Base-by-base conservation (phyloP, 2,329 filamentous ascomycete genomes). In the Microsporum audouinii region DNA sequence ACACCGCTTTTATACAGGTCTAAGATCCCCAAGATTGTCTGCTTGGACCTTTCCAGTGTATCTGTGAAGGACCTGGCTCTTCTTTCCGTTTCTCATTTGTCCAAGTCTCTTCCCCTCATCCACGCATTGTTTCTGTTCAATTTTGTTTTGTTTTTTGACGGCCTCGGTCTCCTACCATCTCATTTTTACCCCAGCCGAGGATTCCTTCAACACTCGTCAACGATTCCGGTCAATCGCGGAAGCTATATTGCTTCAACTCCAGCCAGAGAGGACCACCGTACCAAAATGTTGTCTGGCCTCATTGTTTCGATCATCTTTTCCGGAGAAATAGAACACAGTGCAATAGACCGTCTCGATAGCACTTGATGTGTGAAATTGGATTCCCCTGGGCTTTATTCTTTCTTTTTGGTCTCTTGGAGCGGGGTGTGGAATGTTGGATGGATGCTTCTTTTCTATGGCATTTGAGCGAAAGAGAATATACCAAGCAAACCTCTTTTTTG, bases 381-480 rank as follows among this genome's bases (percentile, higher is more conserved):
- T 34, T 34, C 14, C 33, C 51, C 5, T 36, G 51, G 29, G 51
- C 17, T 55, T 53, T 34, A 55, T 55, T 34, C 51, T 34, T 36
- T 31, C 27, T 51, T 55, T 55, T 55, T 55, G 51, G 51, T 36
- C 51, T 55, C 17, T 57, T 43, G 55, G 55, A 57, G 55, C 55
- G 55, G 55, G 34, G 39, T 57, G 55, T 23, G 55, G 55, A 39
- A 39, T 41, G 36, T 36, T 53, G 14, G 55, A 41, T 39, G 55
- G 36, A 43, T 41, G 36, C 36, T 57, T 57, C 36, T 57, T 41
- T 57, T 5, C 41, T 41, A 23, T 43, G 34, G 55, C 55, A 57
- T 57, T 55, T 58, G 38, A 61, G 57, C 57, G 47, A 27, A 51
- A 58, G 58, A 61, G 33, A 43, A 53, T 38, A 49, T 38, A 58